A percentile compares a stretch with the other conserved stretches of the same genome.
Conservation (phyloP, 495 filamentous ascomycete genomes). For the Lasiosphaeria miniovina region DNA sequence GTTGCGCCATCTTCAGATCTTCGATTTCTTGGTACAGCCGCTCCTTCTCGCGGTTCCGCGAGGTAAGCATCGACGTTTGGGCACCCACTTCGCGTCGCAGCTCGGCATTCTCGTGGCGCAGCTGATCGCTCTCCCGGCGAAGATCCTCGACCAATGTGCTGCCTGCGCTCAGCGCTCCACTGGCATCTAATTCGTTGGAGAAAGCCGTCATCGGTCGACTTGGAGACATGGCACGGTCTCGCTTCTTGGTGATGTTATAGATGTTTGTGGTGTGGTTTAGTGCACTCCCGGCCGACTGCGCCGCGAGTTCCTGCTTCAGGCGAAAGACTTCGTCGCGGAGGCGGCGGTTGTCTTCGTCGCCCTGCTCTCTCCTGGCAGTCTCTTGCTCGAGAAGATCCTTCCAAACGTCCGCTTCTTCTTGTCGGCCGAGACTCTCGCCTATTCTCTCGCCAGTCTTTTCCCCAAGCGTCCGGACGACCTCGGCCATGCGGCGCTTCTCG, state of each 20-base stretch:
- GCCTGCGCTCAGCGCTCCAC: conserved; percentile 52
- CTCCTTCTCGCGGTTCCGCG: conserved; percentile 90
- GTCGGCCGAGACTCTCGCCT: conserved; percentile 65
- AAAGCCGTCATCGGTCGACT: conserved; percentile 63
- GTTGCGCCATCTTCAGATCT: conserved; percentile 83
- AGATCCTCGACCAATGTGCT: conserved; percentile 67
- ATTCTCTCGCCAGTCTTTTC: conserved; percentile 54
- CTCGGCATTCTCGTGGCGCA: conserved; percentile 90
- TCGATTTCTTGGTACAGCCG: conserved; percentile 95
- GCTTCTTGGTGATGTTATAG: conserved; percentile 60
- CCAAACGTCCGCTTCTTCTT: conserved; percentile 90
- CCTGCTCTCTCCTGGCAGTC: conserved; percentile 82
- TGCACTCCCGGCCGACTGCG: conserved; percentile 29
- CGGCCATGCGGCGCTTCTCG: conserved; percentile 77
- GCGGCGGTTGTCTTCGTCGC: conserved; percentile 80
- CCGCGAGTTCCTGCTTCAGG: conserved; percentile 60
- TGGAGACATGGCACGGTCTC: conserved; percentile 54
- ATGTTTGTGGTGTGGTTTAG: conserved; percentile 57
- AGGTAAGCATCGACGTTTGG: conserved; percentile 96
- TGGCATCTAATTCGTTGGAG: conserved; percentile 54
- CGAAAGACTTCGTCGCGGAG: conserved; percentile 82
- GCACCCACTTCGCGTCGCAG: conserved; percentile 88
- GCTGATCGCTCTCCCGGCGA: conserved; percentile 63
- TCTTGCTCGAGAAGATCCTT: conserved; percentile 95
- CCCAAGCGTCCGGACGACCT: conserved; percentile 70